Percentiles rank a stretch among this genome's conserved stretches.
Evolutionary conservation across 495 filamentous ascomycete species (phyloP).

Genomic region (Arthonia radiata): DNA sequence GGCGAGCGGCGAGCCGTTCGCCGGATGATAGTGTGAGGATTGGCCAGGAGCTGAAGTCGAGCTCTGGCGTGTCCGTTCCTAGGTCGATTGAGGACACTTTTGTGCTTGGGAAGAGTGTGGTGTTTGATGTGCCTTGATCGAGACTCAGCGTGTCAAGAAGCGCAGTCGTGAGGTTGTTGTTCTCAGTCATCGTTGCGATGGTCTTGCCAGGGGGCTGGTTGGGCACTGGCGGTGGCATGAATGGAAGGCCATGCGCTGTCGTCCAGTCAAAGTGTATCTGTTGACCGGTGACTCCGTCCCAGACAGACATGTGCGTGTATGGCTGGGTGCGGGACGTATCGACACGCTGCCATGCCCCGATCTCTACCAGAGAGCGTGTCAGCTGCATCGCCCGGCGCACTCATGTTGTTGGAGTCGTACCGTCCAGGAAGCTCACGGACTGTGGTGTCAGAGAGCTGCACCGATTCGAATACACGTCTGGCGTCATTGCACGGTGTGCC

Average conservation of each 20-base stretch:
- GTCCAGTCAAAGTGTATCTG: slow-evolving; percentile 72
- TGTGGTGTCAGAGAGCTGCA: slow-evolving; percentile 82
- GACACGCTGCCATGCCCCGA: slow-evolving; percentile 71
- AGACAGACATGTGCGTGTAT: slow-evolving; percentile 87
- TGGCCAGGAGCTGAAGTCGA: slow-evolving; percentile 71
- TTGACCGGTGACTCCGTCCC: slow-evolving; percentile 78
- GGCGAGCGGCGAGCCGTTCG: slow-evolving; percentile 43
- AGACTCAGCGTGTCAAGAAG: slow-evolving; percentile 45
- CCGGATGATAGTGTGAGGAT: slow-evolving; percentile 40
- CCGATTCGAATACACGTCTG: slow-evolving; percentile 63
- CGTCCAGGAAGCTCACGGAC: slow-evolving; percentile 26
- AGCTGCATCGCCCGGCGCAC: slow-evolving; percentile 15
- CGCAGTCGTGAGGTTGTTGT: slow-evolving; percentile 58
- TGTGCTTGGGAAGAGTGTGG: slow-evolving; percentile 47
- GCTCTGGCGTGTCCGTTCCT: slow-evolving; percentile 38
- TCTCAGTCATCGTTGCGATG: slow-evolving; percentile 94
- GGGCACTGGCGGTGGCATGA: slow-evolving; percentile 1
- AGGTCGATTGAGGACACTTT: slow-evolving; percentile 53
- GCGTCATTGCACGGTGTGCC: slow-evolving; percentile 43
- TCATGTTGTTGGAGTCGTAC: slow-evolving; percentile 3
- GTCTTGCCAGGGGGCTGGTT: slow-evolving; percentile 18
- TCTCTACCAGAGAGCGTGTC: slow-evolving; percentile 13
- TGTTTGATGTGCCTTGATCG: slow-evolving; percentile 34
- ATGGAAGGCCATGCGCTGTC: slow-evolving; percentile 1
- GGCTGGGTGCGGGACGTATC: slow-evolving; percentile 44